phyloP scores from a whole-genome alignment of 2,329 filamentous ascomycete genomes.

The Aaosphaeria arxii region DNA sequence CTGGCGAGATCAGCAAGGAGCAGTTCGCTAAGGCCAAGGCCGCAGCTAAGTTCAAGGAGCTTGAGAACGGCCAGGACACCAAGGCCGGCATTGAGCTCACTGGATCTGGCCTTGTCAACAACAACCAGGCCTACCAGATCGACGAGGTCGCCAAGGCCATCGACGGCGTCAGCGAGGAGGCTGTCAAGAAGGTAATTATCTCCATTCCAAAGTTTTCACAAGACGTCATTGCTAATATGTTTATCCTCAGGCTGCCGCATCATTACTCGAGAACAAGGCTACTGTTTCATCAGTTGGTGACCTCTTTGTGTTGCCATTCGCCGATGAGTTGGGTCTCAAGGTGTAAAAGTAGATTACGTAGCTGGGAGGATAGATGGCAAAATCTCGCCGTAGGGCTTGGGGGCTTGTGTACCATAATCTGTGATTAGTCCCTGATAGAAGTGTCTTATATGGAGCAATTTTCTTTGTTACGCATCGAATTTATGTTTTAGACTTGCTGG shows the following conservation, averaged over 20 bases:
- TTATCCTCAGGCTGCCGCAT: conserved; percentile 71
- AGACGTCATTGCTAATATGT: conserved; percentile 14
- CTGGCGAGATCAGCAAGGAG: conserved; percentile 74
- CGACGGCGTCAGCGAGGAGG: conserved; percentile 76
- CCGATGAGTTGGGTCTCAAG: conserved; percentile 88
- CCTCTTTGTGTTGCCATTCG: conserved; percentile 84
- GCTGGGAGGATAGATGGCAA: conserved; percentile 19
- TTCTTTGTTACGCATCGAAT: conserved; percentile 16
- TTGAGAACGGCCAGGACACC: conserved; percentile 77
- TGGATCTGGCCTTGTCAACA: conserved; percentile 78
- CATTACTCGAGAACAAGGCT: conserved; percentile 82
- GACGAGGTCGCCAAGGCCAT: conserved; percentile 75
- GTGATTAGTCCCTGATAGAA: conserved; percentile 41
- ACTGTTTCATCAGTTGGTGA: conserved; percentile 89
- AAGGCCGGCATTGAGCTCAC: conserved; percentile 77
- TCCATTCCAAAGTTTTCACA: neutral
- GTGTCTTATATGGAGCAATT: conserved; percentile 34
- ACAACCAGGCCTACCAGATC: conserved; percentile 79
- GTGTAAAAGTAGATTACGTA: conserved; percentile 64
- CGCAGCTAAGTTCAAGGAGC: conserved; percentile 86
- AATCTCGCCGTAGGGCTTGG: conserved; percentile 24
- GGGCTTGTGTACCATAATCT: conserved; percentile 40
- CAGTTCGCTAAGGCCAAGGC: conserved; percentile 89
- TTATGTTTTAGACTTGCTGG: too few relatives aligned
- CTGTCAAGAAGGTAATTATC: conserved; percentile 76